These are phyloP conservation scores for Phaeotremella fagi DNA, from an alignment of 768 basidiomycete species.

Conservation along the genomic window DNA sequence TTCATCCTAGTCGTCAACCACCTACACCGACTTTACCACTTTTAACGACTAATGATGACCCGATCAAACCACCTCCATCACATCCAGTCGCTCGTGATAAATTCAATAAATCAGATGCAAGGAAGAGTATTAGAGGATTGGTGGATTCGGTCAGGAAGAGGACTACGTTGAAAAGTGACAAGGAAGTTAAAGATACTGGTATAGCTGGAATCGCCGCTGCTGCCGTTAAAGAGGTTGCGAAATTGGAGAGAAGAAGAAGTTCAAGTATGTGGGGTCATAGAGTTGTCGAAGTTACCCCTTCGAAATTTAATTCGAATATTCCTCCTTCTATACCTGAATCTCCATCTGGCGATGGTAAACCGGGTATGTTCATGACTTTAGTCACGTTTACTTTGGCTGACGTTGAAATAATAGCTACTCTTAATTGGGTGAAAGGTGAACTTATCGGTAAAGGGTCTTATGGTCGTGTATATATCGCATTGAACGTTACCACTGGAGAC, in stretches of 20 bases:
- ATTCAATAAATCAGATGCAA: constrained; percentile 43
- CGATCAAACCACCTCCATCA: constrained; percentile 7
- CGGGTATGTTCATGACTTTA: constrained; percentile 9
- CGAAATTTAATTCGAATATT: constrained; percentile 51
- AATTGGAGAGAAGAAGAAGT: constrained; percentile 68
- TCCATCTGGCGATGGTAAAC: constrained; percentile 31
- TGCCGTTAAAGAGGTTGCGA: constrained; percentile 44
- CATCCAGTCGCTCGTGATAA: constrained; percentile 9
- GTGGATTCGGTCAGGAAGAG: constrained; percentile 52
- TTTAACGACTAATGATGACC: neutral
- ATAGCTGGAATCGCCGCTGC: no score
- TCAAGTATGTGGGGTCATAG: constrained; percentile 94
- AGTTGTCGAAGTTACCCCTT: constrained; percentile 85
- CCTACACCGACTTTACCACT: constrained; percentile 1
- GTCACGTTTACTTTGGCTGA: neutral
- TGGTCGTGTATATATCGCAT: constrained; percentile 89
- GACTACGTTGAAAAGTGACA: constrained; percentile 12
- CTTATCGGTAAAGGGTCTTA: constrained; percentile 96
- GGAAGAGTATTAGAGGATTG: constrained; percentile 85
- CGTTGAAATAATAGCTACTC: constrained; percentile 59
- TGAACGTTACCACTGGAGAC: constrained; percentile 94
- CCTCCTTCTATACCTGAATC: constrained; percentile 32
- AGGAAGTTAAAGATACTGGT: no score
- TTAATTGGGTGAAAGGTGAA: constrained; percentile 98
- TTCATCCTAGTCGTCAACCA: constrained; percentile 15